phyloP scores from a whole-genome alignment of 192 early-diverging fungal genomes.

The Oehlia diaphana region DNA sequence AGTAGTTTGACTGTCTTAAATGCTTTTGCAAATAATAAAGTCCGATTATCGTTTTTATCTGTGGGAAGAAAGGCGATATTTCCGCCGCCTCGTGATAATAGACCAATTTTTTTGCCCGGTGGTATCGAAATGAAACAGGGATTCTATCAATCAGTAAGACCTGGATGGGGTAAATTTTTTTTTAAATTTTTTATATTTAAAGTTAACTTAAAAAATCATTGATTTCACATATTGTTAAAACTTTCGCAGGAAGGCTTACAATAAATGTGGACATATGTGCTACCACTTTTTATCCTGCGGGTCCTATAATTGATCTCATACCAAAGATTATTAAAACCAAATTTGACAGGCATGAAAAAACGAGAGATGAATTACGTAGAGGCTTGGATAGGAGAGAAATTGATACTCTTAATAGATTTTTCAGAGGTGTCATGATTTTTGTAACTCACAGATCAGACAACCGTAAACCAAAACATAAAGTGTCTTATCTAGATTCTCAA shows the following conservation, averaged over 20 bases:
- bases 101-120: slow-evolving; percentile 45
- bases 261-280: slow-evolving; percentile 70
- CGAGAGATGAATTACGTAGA: slow-evolving; percentile 45
- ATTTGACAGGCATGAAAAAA: background rate
- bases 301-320: slow-evolving; percentile 68
- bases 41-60: background rate
- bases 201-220: too few species aligned
- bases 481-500: slow-evolving; percentile 62
- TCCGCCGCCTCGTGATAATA: background rate
- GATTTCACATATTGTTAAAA: background rate
- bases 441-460: slow-evolving; percentile 56
- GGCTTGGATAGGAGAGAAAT: slow-evolving; percentile 35
- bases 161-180: slow-evolving; percentile 54
- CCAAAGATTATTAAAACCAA: slow-evolving; percentile 51
- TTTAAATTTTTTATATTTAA: background rate
- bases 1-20: background rate
- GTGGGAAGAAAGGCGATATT: slow-evolving; percentile 11
- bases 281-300: slow-evolving; percentile 63
- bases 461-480: slow-evolving; percentile 60
- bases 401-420: slow-evolving; percentile 38
- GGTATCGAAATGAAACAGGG: slow-evolving; percentile 89
- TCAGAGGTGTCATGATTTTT: slow-evolving; percentile 55
- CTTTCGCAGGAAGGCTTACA: slow-evolving; percentile 43
- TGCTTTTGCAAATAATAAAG: slow-evolving; percentile 6
- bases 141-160: slow-evolving; percentile 81